phyloP scores from a whole-genome alignment of 2,329 filamentous ascomycete species.

The Dactylonectria estremocensis region DNA sequence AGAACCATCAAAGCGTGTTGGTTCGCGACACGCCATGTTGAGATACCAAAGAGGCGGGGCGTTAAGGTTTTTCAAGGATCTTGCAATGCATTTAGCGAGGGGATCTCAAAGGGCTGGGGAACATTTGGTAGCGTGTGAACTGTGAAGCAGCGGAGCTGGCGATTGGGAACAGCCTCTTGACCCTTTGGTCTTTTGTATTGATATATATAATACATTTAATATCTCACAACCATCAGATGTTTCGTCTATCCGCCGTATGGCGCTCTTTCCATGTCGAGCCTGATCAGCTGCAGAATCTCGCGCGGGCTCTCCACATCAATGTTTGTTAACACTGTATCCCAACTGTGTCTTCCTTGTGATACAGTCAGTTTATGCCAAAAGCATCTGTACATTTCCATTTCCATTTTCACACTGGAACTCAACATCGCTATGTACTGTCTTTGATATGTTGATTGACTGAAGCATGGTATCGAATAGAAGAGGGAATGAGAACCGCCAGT shows the following conservation, averaged over 20 bases:
- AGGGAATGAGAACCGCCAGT: no score
- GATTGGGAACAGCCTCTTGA: conserved; percentile 16
- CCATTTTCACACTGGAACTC: no score
- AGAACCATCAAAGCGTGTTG: conserved; percentile 26
- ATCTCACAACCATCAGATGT: conserved; percentile 1
- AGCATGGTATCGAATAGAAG: no score
- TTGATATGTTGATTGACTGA: no score
- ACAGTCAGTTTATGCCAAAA: no score
- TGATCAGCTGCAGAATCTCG: no score
- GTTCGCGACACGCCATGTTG: conserved; percentile 26
- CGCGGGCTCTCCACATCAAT: no score
- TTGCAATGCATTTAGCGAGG: conserved; percentile 28
- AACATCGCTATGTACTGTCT: no score
- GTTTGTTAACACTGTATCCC: no score
- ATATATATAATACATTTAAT: conserved; percentile 30
- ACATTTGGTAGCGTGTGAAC: conserved; percentile 13
- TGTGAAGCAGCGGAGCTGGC: conserved; percentile 19
- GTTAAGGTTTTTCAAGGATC: conserved; percentile 17
- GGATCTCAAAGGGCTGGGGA: conserved; percentile 21
- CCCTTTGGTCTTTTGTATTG: conserved; percentile 27
- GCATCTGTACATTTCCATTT: no score
- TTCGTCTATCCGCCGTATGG: not conserved
- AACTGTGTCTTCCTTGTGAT: no score
- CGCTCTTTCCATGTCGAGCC: not conserved
- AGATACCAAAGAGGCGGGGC: conserved; percentile 31